Evolutionary conservation across 192 early-diverging fungal genomes (phyloP), one percentile per base, ranked within the genome.

Genomic region (Coemansia sp.): DNA sequence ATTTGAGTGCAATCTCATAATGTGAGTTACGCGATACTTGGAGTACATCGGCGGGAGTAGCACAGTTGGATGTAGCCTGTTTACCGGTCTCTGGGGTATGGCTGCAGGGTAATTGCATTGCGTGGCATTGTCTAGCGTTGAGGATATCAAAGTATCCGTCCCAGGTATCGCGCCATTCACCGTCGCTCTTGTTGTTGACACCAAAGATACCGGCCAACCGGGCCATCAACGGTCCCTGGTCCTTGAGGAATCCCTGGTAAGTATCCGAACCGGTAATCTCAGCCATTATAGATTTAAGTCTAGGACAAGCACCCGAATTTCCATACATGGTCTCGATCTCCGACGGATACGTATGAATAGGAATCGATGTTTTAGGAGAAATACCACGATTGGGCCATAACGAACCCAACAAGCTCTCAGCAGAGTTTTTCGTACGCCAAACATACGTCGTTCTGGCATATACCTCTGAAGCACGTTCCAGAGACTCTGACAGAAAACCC

Each of bases 371-470:
- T 5, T 51, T 51, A 6, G 74, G 65, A 1, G 63, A n/a, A 15
- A 78, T 64, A 6, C 59, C 68, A 15, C 75, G 65, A 20, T 62
- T 37, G 9, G 86, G 86, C 73, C 83, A 88, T 33, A 88, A 52
- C 0, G 75, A 76, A 48, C 74, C 81, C 12, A 87, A 32, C 58
- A 88, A 64, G 41, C 75, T 82, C 64, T 82, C 75, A n/a, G 76
- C 81, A 5, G 86, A 86, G 54, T 74, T 78, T 28, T 88, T 83
- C 0, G 90, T 92, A 28, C 92, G 82, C 65, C 85, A 78, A 51
- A 88, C 80, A 60, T 86, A 76, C 4, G 90, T 89, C 5, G 85
- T 87, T 8, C 89, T 76, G 35, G 86, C 58, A 61, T 89, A 91
- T 15, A 93, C 65, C 38, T 79, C 76, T 8, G 61, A 45, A 0